Percentiles rank a stretch among this genome's conserved stretches.
These are phyloP conservation scores for Mortierella claussenii DNA, from an alignment of 192 early-diverging fungal species.

Conservation along the genomic window DNA sequence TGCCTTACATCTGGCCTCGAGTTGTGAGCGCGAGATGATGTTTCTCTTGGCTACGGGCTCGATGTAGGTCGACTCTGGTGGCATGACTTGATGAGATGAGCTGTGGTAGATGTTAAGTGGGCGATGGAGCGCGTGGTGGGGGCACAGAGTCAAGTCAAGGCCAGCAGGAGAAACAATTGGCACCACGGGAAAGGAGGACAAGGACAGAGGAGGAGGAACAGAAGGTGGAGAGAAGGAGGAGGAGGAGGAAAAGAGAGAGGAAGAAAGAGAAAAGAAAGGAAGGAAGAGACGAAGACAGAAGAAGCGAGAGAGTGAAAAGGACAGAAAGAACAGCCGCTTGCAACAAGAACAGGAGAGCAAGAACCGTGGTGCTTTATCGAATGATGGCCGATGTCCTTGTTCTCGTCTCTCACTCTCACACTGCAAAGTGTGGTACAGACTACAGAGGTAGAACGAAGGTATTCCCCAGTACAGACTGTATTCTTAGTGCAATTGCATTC, in stretches of 20 bases:
- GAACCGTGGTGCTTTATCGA: background rate
- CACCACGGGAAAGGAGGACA: background rate
- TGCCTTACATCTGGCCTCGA: slow-evolving; percentile 48
- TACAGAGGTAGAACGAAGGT: too few species aligned
- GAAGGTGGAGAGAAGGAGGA: background rate
- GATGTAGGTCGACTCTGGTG: slow-evolving; percentile 50
- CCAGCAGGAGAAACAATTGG: background rate
- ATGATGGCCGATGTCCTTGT: too few species aligned
- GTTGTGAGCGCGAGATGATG: slow-evolving; percentile 35
- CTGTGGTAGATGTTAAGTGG: background rate
- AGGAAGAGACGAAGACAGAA: background rate
- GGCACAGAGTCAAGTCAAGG: background rate
- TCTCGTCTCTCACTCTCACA: too few species aligned
- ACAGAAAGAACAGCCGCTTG: background rate
- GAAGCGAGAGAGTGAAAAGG: background rate
- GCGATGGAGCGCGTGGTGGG: background rate
- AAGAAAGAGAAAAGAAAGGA: background rate
- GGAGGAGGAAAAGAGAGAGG: background rate
- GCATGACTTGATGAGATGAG: slow-evolving; percentile 17
- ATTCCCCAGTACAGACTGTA: too few species aligned
- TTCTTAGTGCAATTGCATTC: too few species aligned
- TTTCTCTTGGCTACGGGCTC: slow-evolving; percentile 43
- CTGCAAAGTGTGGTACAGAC: too few species aligned
- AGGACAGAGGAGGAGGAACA: background rate
- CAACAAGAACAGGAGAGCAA: background rate